phyloP scores from a whole-genome alignment of 164 flowering plant species.

The Magnolia changhungtana region DNA sequence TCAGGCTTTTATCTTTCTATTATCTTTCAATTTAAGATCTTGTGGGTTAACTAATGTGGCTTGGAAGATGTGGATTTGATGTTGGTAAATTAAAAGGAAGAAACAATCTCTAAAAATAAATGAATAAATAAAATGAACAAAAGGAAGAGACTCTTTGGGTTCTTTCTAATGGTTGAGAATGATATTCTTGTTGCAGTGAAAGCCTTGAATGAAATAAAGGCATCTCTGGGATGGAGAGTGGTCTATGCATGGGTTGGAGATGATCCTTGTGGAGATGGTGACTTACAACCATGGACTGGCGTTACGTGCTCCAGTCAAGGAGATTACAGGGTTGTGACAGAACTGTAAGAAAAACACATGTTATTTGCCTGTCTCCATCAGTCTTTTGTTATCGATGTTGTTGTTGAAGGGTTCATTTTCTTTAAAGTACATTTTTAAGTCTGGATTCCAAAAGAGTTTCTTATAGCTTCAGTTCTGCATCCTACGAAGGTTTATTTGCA shows the following conservation, averaged over 20 bases:
- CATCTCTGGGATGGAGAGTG: slow-evolving; percentile 96
- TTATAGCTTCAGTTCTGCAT: background rate
- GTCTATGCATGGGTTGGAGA: slow-evolving; percentile 98
- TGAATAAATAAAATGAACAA: background rate
- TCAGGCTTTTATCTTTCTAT: background rate
- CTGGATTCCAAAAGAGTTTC: too few relatives aligned
- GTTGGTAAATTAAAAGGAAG: background rate
- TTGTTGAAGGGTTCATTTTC: background rate
- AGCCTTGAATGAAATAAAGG: slow-evolving; percentile 91
- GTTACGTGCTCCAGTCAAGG: slow-evolving; percentile 82
- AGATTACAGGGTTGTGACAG: slow-evolving; percentile 87
- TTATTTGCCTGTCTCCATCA: background rate
- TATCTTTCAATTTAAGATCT: background rate
- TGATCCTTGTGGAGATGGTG: slow-evolving; percentile 99
- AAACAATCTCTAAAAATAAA: background rate
- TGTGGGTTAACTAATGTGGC: background rate
- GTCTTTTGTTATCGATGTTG: background rate
- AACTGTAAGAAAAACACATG: slow-evolving; percentile 43
- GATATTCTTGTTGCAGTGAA: slow-evolving; percentile 49
- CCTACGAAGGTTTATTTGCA: background rate
- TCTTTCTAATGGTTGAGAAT: slow-evolving; percentile 7
- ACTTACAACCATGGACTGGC: slow-evolving; percentile 90
- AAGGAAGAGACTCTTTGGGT: background rate
- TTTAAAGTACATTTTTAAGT: too few relatives aligned
- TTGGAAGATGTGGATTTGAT: background rate